Evolutionary conservation across 2,329 filamentous ascomycete genomes (phyloP), one percentile per base, ranked within the genome.

Genomic region (Ceratocystis smalleyi): DNA sequence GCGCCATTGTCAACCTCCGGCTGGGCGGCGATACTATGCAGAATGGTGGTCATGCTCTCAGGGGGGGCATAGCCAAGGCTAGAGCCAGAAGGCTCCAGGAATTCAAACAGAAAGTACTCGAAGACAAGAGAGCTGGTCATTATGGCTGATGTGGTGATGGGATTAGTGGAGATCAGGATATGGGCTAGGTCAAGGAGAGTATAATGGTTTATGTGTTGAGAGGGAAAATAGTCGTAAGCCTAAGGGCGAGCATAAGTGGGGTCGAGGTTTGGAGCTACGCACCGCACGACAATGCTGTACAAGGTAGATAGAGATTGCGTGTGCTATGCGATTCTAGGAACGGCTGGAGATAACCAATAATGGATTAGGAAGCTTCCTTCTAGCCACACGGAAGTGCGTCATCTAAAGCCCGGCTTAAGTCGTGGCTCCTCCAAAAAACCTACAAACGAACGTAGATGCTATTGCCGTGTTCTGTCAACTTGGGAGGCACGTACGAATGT

Each of bases 101-200:
- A 73, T 63, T 69, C 71, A 68, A 75, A 66, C 64, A 70, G 69
- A 65, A 71, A 70, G 61, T 74, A 67, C 45, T 74, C 71, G 68
- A 74, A 66, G 64, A 69, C 65, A 61, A 70, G 68, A 43, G 66
- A 66, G 63, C 68, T 62, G 5, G 72, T 66, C 69, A 74, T 73
- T 63, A 59, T 68, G 64, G 67, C 17, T 40, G 47, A 24, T 51
- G 15, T 27, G 10, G 54, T 12, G 54, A 8, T n/a, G 15, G 54
- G n/a, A 19, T 24, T 22, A 51, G 51, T 49, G 35, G n/a, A 47
- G 49, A 17, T 24, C 24, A 43, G 43, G 5, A 32, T 62, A 49
- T 12, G 22, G 15, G n/a, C 24, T 45, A 47, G 6, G 22, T 15
- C 1, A 3, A 35, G 19, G 32, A 35, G 27, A 57, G n/a, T 19